Percentiles rank a stretch among this genome's conserved stretches.
Evolutionary conservation across 768 basidiomycete species (phyloP).

Genomic region (Leucocoprinus leucothites): DNA sequence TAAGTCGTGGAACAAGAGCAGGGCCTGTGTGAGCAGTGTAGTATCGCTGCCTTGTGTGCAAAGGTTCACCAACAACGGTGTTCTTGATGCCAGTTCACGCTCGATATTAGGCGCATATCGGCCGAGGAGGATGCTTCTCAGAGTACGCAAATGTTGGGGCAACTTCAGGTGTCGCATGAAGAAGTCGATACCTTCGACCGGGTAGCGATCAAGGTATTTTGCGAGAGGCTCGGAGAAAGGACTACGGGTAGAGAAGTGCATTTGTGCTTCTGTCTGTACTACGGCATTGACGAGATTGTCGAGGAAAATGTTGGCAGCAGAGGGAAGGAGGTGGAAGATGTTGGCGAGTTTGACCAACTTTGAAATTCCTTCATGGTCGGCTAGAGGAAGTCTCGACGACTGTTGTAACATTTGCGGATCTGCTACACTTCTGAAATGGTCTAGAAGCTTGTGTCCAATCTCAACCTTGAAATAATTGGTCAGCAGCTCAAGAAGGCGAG

Average conservation of each 20-base stretch:
- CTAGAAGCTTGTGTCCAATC: slow-evolving; percentile 94
- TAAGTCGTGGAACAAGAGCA: slow-evolving; percentile 78
- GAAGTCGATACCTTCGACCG: slow-evolving; percentile 79
- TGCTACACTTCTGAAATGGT: slow-evolving; percentile 92
- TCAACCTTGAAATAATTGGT: slow-evolving; percentile 99
- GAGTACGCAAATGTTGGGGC: slow-evolving; percentile 76
- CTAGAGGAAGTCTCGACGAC: slow-evolving; percentile 74
- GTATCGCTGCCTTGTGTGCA: slow-evolving; percentile 51
- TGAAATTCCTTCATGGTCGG: slow-evolving; percentile 87
- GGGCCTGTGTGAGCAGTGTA: slow-evolving; percentile 58
- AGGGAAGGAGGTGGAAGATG: slow-evolving; percentile 94
- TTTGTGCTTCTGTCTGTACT: slow-evolving; percentile 87
- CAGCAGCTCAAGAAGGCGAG: slow-evolving; percentile 86
- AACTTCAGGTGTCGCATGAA: slow-evolving; percentile 79
- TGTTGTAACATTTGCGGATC: slow-evolving; percentile 82
- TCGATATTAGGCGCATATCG: slow-evolving; percentile 73
- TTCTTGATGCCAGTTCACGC: slow-evolving; percentile 62
- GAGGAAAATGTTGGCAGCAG: slow-evolving; percentile 89
- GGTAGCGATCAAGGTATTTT: slow-evolving; percentile 89
- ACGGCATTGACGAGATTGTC: slow-evolving; percentile 83
- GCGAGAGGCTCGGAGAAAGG: slow-evolving; percentile 94
- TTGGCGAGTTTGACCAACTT: slow-evolving; percentile 95
- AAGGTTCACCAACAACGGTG: slow-evolving; percentile 46
- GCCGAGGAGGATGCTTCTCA: slow-evolving; percentile 80
- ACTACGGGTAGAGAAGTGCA: slow-evolving; percentile 86